These are phyloP conservation scores for Suillus sp. DNA, from an alignment of 768 basidiomycete genomes.

Conservation along the genomic window DNA sequence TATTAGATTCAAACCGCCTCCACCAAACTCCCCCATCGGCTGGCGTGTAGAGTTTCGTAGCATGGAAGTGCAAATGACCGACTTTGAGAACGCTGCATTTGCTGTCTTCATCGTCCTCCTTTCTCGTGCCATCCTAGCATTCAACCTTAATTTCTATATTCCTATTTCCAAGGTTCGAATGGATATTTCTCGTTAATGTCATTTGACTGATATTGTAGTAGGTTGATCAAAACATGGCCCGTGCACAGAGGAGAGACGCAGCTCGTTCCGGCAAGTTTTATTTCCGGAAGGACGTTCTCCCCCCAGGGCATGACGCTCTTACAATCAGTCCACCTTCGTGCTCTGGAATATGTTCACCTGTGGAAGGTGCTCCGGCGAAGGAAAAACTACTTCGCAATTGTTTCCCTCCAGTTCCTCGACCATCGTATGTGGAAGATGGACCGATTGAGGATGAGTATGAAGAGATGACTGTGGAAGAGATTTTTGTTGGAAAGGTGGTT, in stretches of 20 bases:
- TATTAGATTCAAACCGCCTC: slow-evolving; percentile 96
- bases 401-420: slow-evolving; percentile 54
- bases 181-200: neutral
- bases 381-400: slow-evolving; percentile 73
- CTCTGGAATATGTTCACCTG: slow-evolving; percentile 41
- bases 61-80: slow-evolving; percentile 99
- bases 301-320: slow-evolving; percentile 44
- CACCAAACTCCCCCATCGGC: slow-evolving; percentile 87
- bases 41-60: slow-evolving; percentile 99
- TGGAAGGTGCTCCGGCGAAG: slow-evolving; percentile 46
- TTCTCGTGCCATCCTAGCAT: slow-evolving; percentile 89
- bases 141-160: slow-evolving; percentile 92
- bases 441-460: slow-evolving; percentile 83
- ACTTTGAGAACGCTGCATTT: slow-evolving; percentile 98
- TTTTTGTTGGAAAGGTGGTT: slow-evolving; percentile 89
- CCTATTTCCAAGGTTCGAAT: slow-evolving; percentile 87
- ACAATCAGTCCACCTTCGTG: slow-evolving; percentile 47
- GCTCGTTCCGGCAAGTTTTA: slow-evolving; percentile 74
- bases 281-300: slow-evolving; percentile 87
- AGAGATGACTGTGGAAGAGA: slow-evolving; percentile 90
- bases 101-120: slow-evolving; percentile 93
- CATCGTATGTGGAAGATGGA: slow-evolving; percentile 51
- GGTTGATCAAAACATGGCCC: slow-evolving; percentile 97
- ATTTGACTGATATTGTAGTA: slow-evolving; percentile 33
- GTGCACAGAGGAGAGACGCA: slow-evolving; percentile 86